These are phyloP conservation scores for Wallacemonas sp. DNA, from an alignment of 208 protist genomes.

Conservation along the genomic window DNA sequence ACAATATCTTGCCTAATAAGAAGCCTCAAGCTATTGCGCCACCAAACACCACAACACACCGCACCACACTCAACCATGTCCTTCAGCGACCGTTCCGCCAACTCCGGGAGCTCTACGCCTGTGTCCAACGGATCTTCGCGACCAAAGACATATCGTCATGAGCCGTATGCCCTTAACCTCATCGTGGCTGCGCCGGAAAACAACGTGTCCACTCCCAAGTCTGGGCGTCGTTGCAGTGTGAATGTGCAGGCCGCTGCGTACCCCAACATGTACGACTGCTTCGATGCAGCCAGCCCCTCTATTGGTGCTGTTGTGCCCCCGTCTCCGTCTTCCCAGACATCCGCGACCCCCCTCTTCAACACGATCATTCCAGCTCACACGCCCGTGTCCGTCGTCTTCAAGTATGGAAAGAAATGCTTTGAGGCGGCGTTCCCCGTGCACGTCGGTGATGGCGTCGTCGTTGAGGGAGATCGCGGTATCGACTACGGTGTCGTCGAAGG, in stretches of 20 bases:
- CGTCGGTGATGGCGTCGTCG: slow-evolving; percentile 49
- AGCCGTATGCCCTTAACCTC: slow-evolving; percentile 58
- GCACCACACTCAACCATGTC: slow-evolving; percentile 20
- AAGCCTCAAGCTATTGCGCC: too few relatives aligned
- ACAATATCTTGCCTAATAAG: too few relatives aligned
- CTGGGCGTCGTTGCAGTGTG: slow-evolving; percentile 12
- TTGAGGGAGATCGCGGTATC: slow-evolving; percentile 76
- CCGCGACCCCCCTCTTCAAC: background rate
- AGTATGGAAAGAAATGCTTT: slow-evolving; percentile 71
- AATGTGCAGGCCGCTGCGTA: slow-evolving; percentile 1
- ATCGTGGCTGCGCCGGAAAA: slow-evolving; percentile 15
- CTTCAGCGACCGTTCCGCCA: slow-evolving; percentile 20
- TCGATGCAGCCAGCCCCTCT: background rate
- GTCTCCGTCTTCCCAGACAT: slow-evolving; percentile 7
- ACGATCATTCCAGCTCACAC: slow-evolving; percentile 23
- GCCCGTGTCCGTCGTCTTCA: slow-evolving; percentile 55
- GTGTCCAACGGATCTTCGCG: background rate
- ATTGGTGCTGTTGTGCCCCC: background rate
- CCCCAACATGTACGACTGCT: background rate
- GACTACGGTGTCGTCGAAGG: slow-evolving; percentile 64
- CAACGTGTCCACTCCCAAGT: slow-evolving; percentile 9
- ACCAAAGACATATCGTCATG: slow-evolving; percentile 51
- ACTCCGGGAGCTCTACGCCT: background rate
- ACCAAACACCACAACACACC: too few relatives aligned
- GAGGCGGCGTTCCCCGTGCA: slow-evolving; percentile 29